phyloP scores from a whole-genome alignment of 352 stramenopile genomes.

The Thalassiosira exigua region DNA sequence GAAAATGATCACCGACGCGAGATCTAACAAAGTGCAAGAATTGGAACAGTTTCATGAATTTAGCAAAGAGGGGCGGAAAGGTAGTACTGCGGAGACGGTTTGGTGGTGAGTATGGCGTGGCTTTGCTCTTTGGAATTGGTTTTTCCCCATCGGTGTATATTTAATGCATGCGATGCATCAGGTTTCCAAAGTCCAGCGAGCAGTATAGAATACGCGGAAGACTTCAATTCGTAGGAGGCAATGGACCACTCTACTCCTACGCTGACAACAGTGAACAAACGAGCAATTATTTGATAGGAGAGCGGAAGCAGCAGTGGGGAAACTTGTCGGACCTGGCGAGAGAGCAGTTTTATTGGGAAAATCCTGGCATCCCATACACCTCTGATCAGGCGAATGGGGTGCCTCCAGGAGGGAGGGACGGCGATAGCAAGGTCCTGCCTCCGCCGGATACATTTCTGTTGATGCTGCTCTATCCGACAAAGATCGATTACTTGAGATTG shows the following conservation, averaged over 20 bases:
- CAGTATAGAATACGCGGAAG: conserved; percentile 84
- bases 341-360: conserved; percentile 75
- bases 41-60: conserved; percentile 21
- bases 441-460: conserved; percentile 76
- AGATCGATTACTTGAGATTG: conserved; percentile 76
- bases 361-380: conserved; percentile 53
- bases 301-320: conserved; percentile 75
- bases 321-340: conserved; percentile 72
- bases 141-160: no score
- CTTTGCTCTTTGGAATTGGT: no score
- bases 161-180: no score
- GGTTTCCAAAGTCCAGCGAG: conserved; percentile 82
- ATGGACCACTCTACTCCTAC: conserved; percentile 40
- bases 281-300: conserved; percentile 31
- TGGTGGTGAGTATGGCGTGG: conserved; percentile 84
- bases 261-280: conserved; percentile 23
- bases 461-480: conserved; percentile 73
- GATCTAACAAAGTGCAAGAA: conserved; percentile 83
- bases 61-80: conserved; percentile 17
- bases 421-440: conserved; percentile 68
- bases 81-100: conserved; percentile 73
- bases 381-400: conserved; percentile 12
- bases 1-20: conserved; percentile 85
- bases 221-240: conserved; percentile 68
- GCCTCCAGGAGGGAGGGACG: conserved; percentile 61